Base-by-base conservation (phyloP, 352 stramenopile genomes). In the Globisporangium ultimum region DNA sequence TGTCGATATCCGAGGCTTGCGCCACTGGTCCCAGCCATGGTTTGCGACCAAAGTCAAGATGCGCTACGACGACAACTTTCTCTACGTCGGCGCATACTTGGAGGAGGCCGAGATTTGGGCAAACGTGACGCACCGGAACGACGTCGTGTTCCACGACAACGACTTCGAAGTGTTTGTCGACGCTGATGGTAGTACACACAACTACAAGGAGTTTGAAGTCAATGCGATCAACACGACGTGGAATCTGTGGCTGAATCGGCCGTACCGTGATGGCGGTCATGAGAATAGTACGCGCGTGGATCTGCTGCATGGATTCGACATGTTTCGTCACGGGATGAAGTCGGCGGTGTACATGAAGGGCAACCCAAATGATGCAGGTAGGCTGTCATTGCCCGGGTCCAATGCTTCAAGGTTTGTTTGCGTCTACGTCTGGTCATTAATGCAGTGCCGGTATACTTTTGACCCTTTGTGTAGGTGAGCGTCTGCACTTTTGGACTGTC, bases 131-230 rank as follows among this genome's bases (percentile, higher is more conserved):
- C 53, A 72, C 13, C 74, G 79, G 49, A 89, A 95, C 55, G 60
- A 74, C 1, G 78, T 94, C 4, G 67, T 93, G 28, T 94, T 92
- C 55, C 72, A 84, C 41, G 90, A 97, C 72, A 96, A 95, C 50
- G 90, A 97, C 72, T 96, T 97, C 70, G 87, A 97, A 64, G 86
- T 97, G 11, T 97, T 97, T 64, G 73, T 97, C 22, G 88, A 97
- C 68, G 70, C 86, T 1, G 71, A 78, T 40, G 80, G 75, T 9
- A 84, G 36, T 22, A 88, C 81, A 21, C 81, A 95, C 69, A 78
- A 91, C 64, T 97, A 97, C 78, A 96, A 96, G 67, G 90, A 97
- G 74, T 75, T 97, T 32, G 90, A 97, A 65, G 49, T 96, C 8
- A 97, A 97, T 62, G 80, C 87, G 10, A 61, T 84, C 40, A 96